Percentiles rank a stretch among this genome's conserved stretches.
Evolutionary conservation across 805 yeast species (phyloP).

Genomic region (Saturnispora galanensis): DNA sequence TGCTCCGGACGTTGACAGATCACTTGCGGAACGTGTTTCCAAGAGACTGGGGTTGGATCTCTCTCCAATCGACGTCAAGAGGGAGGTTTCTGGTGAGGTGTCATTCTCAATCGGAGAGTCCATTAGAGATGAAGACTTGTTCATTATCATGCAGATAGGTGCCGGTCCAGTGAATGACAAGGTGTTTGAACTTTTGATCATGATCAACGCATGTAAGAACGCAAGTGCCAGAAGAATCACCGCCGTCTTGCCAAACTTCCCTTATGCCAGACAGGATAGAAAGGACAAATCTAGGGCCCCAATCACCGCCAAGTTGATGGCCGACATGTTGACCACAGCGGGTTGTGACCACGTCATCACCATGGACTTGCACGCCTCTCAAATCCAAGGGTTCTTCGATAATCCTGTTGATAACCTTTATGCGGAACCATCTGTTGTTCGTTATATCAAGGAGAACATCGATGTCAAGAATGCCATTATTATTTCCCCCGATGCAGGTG

Average conservation of each 20-base stretch:
- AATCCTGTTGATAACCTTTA: conserved; percentile 78
- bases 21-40: conserved; percentile 61
- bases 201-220: conserved; percentile 74
- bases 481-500: conserved; percentile 85
- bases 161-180: conserved; percentile 70
- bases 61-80: conserved; percentile 52
- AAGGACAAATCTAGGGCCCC: conserved; percentile 82
- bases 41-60: conserved; percentile 44
- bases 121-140: conserved; percentile 77
- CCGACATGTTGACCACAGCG: conserved; percentile 72
- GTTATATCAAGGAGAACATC: conserved; percentile 58
- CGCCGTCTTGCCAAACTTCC: conserved; percentile 74
- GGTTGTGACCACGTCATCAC: conserved; percentile 84
- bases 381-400: conserved; percentile 77
- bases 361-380: conserved; percentile 84
- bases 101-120: conserved; percentile 73
- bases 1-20: conserved; percentile 61
- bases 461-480: conserved; percentile 56
- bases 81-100: conserved; percentile 66
- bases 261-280: conserved; percentile 83
- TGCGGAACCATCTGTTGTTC: conserved; percentile 74
- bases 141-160: conserved; percentile 70
- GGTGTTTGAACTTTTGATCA: conserved; percentile 62
- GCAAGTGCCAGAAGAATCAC: conserved; percentile 79
- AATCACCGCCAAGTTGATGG: conserved; percentile 76